Evolutionary conservation across 2,329 filamentous ascomycete genomes (phyloP).

Genomic region (Triangularia setosa): DNA sequence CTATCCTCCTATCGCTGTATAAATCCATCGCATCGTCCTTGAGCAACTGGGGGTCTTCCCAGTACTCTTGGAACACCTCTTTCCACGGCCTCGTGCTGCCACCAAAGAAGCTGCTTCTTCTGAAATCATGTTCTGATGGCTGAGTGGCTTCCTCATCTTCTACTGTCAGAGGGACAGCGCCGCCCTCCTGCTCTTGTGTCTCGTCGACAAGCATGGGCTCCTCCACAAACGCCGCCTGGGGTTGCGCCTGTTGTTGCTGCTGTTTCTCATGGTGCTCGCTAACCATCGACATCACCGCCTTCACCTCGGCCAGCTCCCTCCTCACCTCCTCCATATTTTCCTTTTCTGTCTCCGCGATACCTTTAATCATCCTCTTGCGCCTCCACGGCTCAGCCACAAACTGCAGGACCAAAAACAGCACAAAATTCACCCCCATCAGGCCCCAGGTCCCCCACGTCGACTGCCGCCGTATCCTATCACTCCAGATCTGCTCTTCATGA

Average conservation of each 20-base stretch:
- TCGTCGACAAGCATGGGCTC: neutral
- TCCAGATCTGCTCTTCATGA: conserved; percentile 99
- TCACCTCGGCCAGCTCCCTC: conserved; percentile 38
- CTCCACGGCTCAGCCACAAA: conserved; percentile 93
- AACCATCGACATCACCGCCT: conserved; percentile 25
- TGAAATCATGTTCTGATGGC: neutral
- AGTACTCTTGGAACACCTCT: conserved; percentile 34
- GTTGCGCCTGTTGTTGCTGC: neutral
- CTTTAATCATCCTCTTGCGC: conserved; percentile 71
- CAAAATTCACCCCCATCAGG: conserved; percentile 92
- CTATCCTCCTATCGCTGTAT: conserved; percentile 61
- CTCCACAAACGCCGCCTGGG: neutral
- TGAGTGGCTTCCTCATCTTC: conserved; percentile 12
- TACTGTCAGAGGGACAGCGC: conserved; percentile 3
- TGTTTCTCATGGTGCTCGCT: neutral
- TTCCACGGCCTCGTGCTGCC: conserved; percentile 36
- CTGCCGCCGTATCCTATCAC: conserved; percentile 91
- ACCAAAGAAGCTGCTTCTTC: neutral
- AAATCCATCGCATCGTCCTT: conserved; percentile 52
- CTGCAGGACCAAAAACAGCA: conserved; percentile 82
- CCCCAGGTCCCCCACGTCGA: conserved; percentile 99
- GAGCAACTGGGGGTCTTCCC: conserved; percentile 42
- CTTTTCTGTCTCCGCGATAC: conserved; percentile 76
- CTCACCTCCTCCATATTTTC: conserved; percentile 48
- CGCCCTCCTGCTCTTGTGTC: neutral